These are phyloP conservation scores for Phlebiopsis gigantea DNA, from an alignment of 768 basidiomycete species.

Conservation along the genomic window DNA sequence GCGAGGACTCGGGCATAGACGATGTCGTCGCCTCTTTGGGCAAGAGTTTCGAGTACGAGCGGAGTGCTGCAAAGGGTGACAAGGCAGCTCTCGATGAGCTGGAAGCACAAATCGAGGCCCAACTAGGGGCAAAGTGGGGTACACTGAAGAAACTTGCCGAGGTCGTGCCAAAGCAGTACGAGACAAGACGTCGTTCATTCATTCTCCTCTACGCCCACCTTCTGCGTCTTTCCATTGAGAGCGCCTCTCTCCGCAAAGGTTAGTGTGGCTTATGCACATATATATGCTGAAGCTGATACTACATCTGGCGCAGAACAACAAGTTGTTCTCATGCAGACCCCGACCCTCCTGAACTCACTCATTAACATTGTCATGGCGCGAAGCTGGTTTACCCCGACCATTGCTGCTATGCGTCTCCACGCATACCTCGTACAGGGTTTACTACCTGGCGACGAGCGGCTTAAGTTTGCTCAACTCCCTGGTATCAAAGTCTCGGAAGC, in stretches of 20 bases:
- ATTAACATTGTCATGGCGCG: constrained; percentile 80
- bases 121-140: constrained; percentile 50
- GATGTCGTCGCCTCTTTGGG: constrained; percentile 71
- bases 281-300: constrained; percentile 5
- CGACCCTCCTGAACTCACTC: constrained; percentile 70
- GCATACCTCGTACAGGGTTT: constrained; percentile 83
- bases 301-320: constrained; percentile 53
- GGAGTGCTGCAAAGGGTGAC: constrained; percentile 23
- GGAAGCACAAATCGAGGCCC: constrained; percentile 44
- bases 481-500: constrained; percentile 54
- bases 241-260: constrained; percentile 60
- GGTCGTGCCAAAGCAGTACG: constrained; percentile 27
- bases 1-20: constrained; percentile 69
- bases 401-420: constrained; percentile 77
- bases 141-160: constrained; percentile 39
- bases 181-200: constrained; percentile 49
- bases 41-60: constrained; percentile 59
- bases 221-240: constrained; percentile 54
- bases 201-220: constrained; percentile 83
- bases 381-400: constrained; percentile 81
- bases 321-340: constrained; percentile 63
- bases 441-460: constrained; percentile 42
- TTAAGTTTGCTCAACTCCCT: constrained; percentile 72
- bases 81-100: constrained; percentile 38
- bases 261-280: constrained; percentile 13